Percentiles rank a stretch among this genome's conserved stretches.
These are phyloP conservation scores for Grosmannia serpens DNA, from an alignment of 2,329 filamentous ascomycete species.

Conservation along the genomic window DNA sequence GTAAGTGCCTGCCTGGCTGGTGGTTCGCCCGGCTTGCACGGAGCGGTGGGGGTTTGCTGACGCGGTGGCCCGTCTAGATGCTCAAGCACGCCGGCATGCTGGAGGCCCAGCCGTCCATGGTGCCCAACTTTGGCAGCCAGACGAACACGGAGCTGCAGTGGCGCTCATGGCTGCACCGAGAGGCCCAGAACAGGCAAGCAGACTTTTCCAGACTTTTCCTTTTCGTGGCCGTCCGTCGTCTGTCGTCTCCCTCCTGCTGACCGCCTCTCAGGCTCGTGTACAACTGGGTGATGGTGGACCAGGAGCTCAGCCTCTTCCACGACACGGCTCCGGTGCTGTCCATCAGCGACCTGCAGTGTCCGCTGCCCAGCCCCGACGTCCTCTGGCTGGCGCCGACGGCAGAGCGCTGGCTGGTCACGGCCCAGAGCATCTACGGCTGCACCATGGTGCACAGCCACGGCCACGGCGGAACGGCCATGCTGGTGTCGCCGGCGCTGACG, in stretches of 20 bases:
- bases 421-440: conserved; percentile 48
- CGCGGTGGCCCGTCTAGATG: conserved; percentile 33
- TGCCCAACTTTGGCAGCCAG: conserved; percentile 30
- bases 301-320: conserved; percentile 57
- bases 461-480: conserved; percentile 36
- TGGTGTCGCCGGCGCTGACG: conserved; percentile 38
- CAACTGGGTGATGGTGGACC: conserved; percentile 64
- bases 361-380: conserved; percentile 49
- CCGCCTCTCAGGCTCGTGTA: conserved; percentile 47
- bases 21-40: no score
- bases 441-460: conserved; percentile 15
- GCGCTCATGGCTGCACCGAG: conserved; percentile 53
- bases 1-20: no score
- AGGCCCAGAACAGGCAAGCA: conserved; percentile 50
- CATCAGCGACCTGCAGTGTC: conserved; percentile 52
- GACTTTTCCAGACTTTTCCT: no score
- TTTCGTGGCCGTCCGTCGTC: neutral
- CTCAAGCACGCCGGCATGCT: conserved; percentile 57
- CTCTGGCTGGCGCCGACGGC: conserved; percentile 52
- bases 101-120: conserved; percentile 36
- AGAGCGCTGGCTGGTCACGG: conserved; percentile 45
- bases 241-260: conserved; percentile 11
- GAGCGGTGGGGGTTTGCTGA: neutral
- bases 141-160: conserved; percentile 40
- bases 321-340: conserved; percentile 52